Evolutionary conservation across 2,329 filamentous ascomycete species (phyloP), one percentile per base, ranked within the genome.

Genomic region (Epichloe coenophiala): DNA sequence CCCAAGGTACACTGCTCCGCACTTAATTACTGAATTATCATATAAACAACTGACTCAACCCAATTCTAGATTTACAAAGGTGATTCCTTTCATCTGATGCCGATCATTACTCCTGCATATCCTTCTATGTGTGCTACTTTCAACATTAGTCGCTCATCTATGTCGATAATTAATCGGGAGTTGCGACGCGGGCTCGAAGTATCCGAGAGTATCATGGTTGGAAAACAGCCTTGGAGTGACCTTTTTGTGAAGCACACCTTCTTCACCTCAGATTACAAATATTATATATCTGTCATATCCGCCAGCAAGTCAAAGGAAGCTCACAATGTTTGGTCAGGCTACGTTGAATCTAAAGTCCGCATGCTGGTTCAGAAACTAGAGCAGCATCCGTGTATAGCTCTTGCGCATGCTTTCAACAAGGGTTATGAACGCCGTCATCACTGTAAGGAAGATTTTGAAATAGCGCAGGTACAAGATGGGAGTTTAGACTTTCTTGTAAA

Each of bases 81-180:
- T 50, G 93, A 97, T 65, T 79, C 80, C 42, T 86, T 81, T 57
- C 91, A 97, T 66, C 73, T 96, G 48, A 98, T 98, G 93, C 93
- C 93, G 31, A 88, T 98, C 66, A 97, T 98, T 61, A 98, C 93
- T 1, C 93, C 93, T 1, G 90, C 93, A 1, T 97, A 96, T 64
- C 93, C 93, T 3, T 94, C 89, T 47, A 97, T 96, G 90, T 97
- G 93, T 65, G 85, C 93, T 2, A 97, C 93, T 0, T 93, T 95
- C 71, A 97, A 95, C 61, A 84, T 98, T 54, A 90, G 86, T 3
- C 74, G 80, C 56, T 97, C 91, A 1, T 94, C 89, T 2, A 88
- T 89, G 71, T 73, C 78, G 5, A 81, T 96, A 47, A 89, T 98
- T 61, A 79, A 88, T 57, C 77, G 83, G 45, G 93, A 98, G 63